Base-by-base conservation (phyloP, 208 protist genomes). In the Leptomonas seymouri region DNA sequence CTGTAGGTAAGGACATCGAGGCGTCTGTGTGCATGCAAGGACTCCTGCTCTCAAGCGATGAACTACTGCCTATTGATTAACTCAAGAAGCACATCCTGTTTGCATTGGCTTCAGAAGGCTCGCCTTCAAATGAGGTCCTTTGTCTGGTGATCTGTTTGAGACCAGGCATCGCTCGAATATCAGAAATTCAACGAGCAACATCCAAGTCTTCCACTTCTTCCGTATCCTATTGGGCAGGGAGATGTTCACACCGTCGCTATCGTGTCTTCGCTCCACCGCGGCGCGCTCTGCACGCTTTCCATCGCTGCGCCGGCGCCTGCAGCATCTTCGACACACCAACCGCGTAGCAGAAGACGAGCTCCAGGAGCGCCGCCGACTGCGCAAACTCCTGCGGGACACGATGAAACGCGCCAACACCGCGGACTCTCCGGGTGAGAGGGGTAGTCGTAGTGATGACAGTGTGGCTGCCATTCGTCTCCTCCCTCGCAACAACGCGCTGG, bases 401-500 rank as follows among this genome's bases (percentile, higher is more conserved):
- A 62, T 25, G 23, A 36, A 18, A n/a, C 45, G 46, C 4, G 25
- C 11, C 48, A n/a, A 34, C 9, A 53, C 57, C 14, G 9, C 44
- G 34, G 7, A 39, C 34, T 39, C 9, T 39, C 7, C 34, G 9
- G 34, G 34, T 9, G 34, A 9, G 6, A 21, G n/a, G 4, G 46
- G 9, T n/a, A 18, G 42, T 41, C 44, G 42, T 21, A 34, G 39
- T 31, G 27, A 39, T 39, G 34, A 12, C 34, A 39, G 34, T 18
- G 41, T 49, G 28, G 44, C 67, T 20, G 65, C 68, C 9, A 62
- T 81, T 27, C 46, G 75, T 11, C 75, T 86, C 30, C 80, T 96
- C n/a, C 91, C 91, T 0, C 68, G 60, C 20, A 96, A 94, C 58
- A 69, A 81, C 23, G 78, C 71, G 0, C 67, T 96, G n/a, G 89